Evolutionary conservation across 345 rosid genomes (phyloP).

Genomic region (Salix exigua): DNA sequence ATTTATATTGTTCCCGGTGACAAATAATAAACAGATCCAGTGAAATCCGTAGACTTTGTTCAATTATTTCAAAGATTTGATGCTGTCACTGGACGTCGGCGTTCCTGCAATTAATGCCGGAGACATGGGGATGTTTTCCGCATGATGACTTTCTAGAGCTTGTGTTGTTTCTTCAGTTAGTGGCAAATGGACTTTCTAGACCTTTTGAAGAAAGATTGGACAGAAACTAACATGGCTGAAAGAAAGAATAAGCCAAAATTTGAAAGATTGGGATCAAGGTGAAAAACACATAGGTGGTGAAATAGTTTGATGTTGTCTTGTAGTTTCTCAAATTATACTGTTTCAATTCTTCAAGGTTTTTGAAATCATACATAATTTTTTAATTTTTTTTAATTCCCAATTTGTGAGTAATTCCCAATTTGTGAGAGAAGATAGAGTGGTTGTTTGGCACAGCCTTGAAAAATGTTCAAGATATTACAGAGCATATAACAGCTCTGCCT

Average conservation of each 20-base stretch:
- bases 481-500: no score
- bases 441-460: no score
- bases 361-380: no score
- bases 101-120: background rate
- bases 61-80: background rate
- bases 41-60: background rate
- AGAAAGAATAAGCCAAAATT: no score
- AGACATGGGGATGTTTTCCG: background rate
- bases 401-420: rapidly evolving
- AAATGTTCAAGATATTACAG: no score
- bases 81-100: background rate
- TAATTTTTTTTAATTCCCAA: rapidly evolving
- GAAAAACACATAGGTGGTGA: no score
- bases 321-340: no score
- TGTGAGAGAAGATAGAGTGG: no score
- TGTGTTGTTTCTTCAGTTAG: background rate
- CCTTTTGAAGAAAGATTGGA: background rate
- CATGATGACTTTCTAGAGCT: background rate
- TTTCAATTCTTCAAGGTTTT: no score
- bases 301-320: no score
- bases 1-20: background rate
- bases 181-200: background rate
- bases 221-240: background rate
- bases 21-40: background rate
- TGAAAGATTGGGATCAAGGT: no score